Base-by-base conservation (phyloP, 2,329 filamentous ascomycete genomes). In the Trichoderma koningii region DNA sequence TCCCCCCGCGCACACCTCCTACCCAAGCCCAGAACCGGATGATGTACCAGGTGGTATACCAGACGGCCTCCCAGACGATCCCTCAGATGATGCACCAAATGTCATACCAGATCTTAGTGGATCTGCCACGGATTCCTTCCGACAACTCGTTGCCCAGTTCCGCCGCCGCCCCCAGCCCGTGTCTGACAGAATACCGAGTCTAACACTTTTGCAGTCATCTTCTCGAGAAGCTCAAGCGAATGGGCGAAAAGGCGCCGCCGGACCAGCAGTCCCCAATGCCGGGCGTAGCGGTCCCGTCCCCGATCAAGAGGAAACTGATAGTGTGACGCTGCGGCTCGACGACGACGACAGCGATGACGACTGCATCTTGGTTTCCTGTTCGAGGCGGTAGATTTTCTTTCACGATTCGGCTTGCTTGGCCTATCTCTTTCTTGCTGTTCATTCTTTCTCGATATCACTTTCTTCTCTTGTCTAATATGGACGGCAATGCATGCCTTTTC, bases 171-270 rank as follows among this genome's bases (percentile, higher is more conserved):
- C 70, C 17, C 73, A 68, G 44, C 70, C 71, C 30, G 70, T 73
- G 7, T 72, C 71, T 17, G 69, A 75, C 59, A 72, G 63, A 17
- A 73, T 75, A 19, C 62, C 65, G 38, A 70, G 68, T 69, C 76
- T 79, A 71, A 79, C 71, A 34, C 62, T 66, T 9, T 63, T 67
- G 66, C 70, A 85, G 83, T 73, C 80, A 86, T 69, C 76, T 86
- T n/a, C 80, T 86, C 62, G 82, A 83, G 14, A 85, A 85, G 67
- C 80, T 86, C 66, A 82, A 81, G 66, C 76, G 72, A 14, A 70
- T 84, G 63, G 79, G 79, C 61, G 79, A 80, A 57, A 78, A 74
- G 56, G 71, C 75, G 1, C 70, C 76, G 60, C 68, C 70, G 38
- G 70, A 71, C 17, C 73, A 77, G 26, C 74, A 76, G 63, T 68